Evolutionary conservation across 2,329 filamentous ascomycete species (phyloP), one percentile per base, ranked within the genome.

Genomic region (Coniochaeta pulveracea): DNA sequence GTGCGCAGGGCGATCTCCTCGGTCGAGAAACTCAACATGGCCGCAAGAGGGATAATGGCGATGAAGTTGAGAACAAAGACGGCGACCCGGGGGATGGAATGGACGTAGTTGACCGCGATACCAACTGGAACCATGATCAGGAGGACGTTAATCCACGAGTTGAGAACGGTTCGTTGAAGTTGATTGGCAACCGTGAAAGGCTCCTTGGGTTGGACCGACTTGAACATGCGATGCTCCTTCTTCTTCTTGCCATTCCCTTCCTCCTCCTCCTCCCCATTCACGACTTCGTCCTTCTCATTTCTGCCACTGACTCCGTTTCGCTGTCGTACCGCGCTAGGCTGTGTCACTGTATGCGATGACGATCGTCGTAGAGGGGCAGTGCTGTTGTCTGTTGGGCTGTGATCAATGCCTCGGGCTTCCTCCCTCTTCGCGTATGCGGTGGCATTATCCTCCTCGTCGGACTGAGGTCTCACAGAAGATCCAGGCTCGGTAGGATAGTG

Each of bases 31-130:
- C 82, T 80, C 16, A 96, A 66, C 64, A 94, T 78, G 10, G 80
- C 83, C 3, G 89, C 89, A 25, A 95, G 66, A 0, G 88, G 88
- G 38, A 95, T 79, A 45, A 95, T 94, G 40, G 88, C 89, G 42
- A 95, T 72, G 48, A 95, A 95, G 61, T 95, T 95, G 57, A 95
- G 72, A 36, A 88, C 73, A 48, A 95, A 95, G 29, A 91, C 64
- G 19, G 67, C 70, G 37, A 80, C 65, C 3, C 67, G 63, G 47
- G 69, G 64, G 33, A 81, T 59, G 9, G 52, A 46, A 4, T 49
- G 43, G 12, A 75, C 58, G 48, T 80, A 85, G 47, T 83, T 73
- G 34, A 89, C 54, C 2, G 72, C 81, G 47, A 94, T 85, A 37
- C 88, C 88, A 21, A 76, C 72, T 0, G 88, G 88, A 0, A 83